phyloP scores from a whole-genome alignment of 306 rosid genomes.

The barrel medic (Medicago truncatula) region MtrunA17r5.0-ANR NC_053048.1:32127501-32128000 shows the following conservation, averaged over 20 bases:
- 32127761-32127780: neutral
- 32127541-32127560: neutral
- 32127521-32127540: neutral
- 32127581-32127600: neutral
- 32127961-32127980: slow-evolving; percentile 43
- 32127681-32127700: neutral
- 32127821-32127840: neutral
- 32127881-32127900: too few species aligned
- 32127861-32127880: too few species aligned
- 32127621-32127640: slow-evolving; percentile 52
- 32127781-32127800: neutral
- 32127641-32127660: slow-evolving; percentile 50
- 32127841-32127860: neutral
- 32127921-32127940: too few species aligned
- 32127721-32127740: slow-evolving; percentile 9
- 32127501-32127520: neutral
- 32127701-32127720: neutral
- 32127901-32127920: too few species aligned
- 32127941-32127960: neutral
- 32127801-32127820: too few species aligned
- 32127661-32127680: slow-evolving; percentile 50
- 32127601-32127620: slow-evolving; percentile 57
- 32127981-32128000: slow-evolving; percentile 44
- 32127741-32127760: neutral
- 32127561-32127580: neutral